A percentile compares a stretch with the other conserved stretches of the same genome.
Evolutionary conservation across 345 rosid genomes (phyloP).

Genomic region (Combretum micranthum): DNA sequence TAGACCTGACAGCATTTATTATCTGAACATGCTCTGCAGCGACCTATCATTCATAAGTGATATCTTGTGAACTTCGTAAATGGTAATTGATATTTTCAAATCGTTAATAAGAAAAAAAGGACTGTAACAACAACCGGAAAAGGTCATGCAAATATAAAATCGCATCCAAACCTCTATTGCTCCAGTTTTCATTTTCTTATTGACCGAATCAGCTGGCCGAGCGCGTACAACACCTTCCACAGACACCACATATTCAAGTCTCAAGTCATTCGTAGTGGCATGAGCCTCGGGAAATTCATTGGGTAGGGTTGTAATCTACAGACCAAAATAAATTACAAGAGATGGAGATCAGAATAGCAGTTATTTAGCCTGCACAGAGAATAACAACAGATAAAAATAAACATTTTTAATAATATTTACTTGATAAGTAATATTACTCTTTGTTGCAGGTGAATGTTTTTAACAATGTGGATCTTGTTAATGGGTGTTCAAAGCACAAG

Average conservation of each 20-base stretch:
- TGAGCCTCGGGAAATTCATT: constrained; percentile 82
- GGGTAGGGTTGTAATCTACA: constrained; percentile 72
- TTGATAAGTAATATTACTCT: no score
- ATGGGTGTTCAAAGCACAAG: no score
- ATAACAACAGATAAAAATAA: no score
- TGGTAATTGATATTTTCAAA: no score
- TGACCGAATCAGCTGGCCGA: constrained; percentile 69
- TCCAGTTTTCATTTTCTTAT: constrained; percentile 86
- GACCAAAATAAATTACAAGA: constrained; percentile 2
- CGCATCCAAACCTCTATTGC: constrained; percentile 47
- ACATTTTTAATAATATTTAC: no score
- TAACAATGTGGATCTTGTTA: no score
- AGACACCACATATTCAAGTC: constrained; percentile 76
- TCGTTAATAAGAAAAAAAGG: background rate
- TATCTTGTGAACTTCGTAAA: background rate
- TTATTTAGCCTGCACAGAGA: no score
- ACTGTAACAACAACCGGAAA: background rate
- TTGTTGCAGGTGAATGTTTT: no score
- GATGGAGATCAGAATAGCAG: background rate
- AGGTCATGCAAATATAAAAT: background rate
- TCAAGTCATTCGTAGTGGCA: constrained; percentile 52
- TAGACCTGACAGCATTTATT: constrained; percentile 69
- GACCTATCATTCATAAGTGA: constrained; percentile 28
- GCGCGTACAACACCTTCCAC: constrained; percentile 70
- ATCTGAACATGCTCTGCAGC: constrained; percentile 81